These are phyloP conservation scores for Ilex asprella DNA, from an alignment of 257 asterid species.

Conservation along the genomic window DNA sequence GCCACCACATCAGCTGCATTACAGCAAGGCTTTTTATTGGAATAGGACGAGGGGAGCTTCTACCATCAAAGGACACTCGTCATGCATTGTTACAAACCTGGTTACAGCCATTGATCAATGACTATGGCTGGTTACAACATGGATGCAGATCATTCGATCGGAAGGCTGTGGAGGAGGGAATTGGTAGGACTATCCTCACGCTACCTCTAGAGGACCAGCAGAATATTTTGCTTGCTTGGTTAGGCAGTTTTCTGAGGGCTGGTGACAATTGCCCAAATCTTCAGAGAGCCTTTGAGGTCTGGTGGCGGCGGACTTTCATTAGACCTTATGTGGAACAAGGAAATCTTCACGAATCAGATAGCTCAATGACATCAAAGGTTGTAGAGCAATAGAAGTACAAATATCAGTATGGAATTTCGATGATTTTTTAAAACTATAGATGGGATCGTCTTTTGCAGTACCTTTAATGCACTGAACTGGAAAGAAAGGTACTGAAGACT, in stretches of 20 bases:
- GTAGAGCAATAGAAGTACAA: slow-evolving; percentile 21
- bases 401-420: background rate
- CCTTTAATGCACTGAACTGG: too few species aligned
- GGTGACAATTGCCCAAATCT: slow-evolving; percentile 94
- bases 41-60: slow-evolving; percentile 83
- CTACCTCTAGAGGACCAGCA: slow-evolving; percentile 90
- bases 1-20: slow-evolving; percentile 67
- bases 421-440: background rate
- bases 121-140: slow-evolving; percentile 82
- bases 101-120: slow-evolving; percentile 75
- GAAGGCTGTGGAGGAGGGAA: slow-evolving; percentile 86
- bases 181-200: slow-evolving; percentile 79
- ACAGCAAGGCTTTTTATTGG: slow-evolving; percentile 76
- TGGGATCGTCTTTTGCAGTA: background rate
- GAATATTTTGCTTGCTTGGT: slow-evolving; percentile 68
- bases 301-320: slow-evolving; percentile 94
- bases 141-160: slow-evolving; percentile 79
- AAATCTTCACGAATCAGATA: slow-evolving; percentile 21
- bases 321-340: slow-evolving; percentile 51
- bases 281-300: slow-evolving; percentile 81
- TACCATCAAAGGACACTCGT: slow-evolving; percentile 73
- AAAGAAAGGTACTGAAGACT: too few species aligned
- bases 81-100: slow-evolving; percentile 58
- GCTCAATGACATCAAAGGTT: slow-evolving; percentile 13
- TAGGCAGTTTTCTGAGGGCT: slow-evolving; percentile 63